These are phyloP conservation scores for Clarireedia paspali DNA, from an alignment of 2,329 filamentous ascomycete genomes.

Conservation along the genomic window DNA sequence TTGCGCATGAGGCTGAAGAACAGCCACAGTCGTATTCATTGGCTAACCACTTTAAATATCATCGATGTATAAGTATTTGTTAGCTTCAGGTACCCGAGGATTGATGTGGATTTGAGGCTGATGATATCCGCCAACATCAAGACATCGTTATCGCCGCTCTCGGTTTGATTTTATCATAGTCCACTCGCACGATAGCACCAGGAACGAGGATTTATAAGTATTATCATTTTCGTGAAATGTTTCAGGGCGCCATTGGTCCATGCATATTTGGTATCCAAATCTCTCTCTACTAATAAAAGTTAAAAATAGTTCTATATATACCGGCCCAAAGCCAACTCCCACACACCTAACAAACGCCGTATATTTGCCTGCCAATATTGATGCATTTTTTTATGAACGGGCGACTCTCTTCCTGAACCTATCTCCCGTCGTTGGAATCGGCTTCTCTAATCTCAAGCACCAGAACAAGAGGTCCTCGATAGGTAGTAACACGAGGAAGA, in stretches of 20 bases:
- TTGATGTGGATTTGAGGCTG: too few species aligned
- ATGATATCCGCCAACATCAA: too few species aligned
- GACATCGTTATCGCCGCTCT: too few species aligned
- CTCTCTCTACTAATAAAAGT: too few species aligned
- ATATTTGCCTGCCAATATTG: neutral
- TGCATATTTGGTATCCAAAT: neutral
- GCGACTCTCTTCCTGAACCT: conserved; percentile 9
- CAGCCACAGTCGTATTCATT: too few species aligned
- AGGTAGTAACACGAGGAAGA: conserved; percentile 42
- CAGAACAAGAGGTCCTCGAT: conserved; percentile 42
- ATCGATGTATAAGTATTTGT: too few species aligned
- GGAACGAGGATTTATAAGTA: neutral
- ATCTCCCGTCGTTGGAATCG: conserved; percentile 40
- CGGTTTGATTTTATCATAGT: too few species aligned
- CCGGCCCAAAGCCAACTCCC: neutral
- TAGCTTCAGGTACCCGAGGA: too few species aligned
- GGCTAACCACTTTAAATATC: too few species aligned
- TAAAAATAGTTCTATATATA: too few species aligned
- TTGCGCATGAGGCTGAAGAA: too few species aligned
- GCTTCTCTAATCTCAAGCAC: conserved; percentile 41
- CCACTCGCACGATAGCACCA: too few species aligned
- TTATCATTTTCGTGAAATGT: neutral
- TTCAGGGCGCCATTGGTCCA: neutral
- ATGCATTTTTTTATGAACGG: neutral
- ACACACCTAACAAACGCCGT: neutral